Evolutionary conservation across 2,329 filamentous ascomycete genomes (phyloP).

Genomic region (Proliferodiscus dingleyae): DNA sequence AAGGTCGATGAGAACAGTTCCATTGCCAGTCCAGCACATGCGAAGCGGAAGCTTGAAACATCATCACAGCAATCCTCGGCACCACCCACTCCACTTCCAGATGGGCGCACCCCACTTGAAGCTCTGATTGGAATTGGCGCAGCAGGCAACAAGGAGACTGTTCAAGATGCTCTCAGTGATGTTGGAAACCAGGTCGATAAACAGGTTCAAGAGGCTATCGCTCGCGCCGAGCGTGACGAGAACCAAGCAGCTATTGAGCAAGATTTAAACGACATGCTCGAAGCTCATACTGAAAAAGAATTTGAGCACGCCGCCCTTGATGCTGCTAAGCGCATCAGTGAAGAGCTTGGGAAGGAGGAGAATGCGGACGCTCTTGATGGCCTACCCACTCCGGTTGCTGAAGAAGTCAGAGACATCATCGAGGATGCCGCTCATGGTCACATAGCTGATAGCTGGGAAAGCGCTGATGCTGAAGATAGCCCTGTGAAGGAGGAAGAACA

Average conservation of each 20-base stretch:
- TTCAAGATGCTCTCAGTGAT: conserved; percentile 64
- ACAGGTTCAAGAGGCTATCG: conserved; percentile 59
- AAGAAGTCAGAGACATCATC: conserved; percentile 52
- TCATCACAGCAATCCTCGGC: conserved; percentile 20
- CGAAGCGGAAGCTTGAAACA: conserved; percentile 27
- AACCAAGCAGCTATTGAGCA: conserved; percentile 44
- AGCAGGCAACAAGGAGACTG: conserved; percentile 52
- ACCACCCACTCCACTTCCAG: conserved; percentile 26
- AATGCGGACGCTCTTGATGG: conserved; percentile 51
- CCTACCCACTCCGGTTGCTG: conserved; percentile 47
- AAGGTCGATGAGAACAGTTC: conserved; percentile 26
- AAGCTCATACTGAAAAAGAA: conserved; percentile 49
- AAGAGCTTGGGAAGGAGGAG: conserved; percentile 50
- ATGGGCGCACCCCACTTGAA: conserved; percentile 35
- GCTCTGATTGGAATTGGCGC: conserved; percentile 30
- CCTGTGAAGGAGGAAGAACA: conserved; percentile 62
- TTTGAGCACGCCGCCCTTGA: conserved; percentile 46
- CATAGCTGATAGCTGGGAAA: conserved; percentile 88
- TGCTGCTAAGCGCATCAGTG: conserved; percentile 45
- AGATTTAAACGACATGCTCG: conserved; percentile 45
- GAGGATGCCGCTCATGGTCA: conserved; percentile 49
- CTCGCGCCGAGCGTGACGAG: conserved; percentile 43
- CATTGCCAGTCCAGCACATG: conserved; percentile 23
- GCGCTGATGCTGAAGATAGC: conserved; percentile 66
- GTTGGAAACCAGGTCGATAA: conserved; percentile 56